Percentiles rank a stretch among this genome's conserved stretches.
These are phyloP conservation scores for Gremmenia infestans DNA, from an alignment of 2,329 filamentous ascomycete species.

Conservation along the genomic window DNA sequence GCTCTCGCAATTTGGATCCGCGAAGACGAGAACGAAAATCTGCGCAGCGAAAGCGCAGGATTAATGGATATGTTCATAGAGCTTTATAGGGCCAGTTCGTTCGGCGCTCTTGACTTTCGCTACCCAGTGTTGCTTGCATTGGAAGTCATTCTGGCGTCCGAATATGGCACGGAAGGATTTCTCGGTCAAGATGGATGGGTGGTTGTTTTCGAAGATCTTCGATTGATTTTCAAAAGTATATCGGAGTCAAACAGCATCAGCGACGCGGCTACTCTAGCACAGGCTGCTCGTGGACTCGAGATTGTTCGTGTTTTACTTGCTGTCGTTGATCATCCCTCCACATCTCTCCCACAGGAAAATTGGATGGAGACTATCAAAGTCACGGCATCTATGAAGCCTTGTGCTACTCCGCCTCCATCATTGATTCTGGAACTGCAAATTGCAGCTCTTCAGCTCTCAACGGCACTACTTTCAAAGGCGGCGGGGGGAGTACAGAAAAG, in stretches of 20 bases:
- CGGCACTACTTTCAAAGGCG: conserved; percentile 46
- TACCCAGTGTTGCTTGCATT: conserved; percentile 54
- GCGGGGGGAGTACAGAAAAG: conserved; percentile 42
- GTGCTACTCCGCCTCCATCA: conserved; percentile 4
- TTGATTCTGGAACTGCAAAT: conserved; percentile 43
- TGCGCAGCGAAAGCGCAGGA: conserved; percentile 46
- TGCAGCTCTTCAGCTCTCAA: conserved; percentile 51
- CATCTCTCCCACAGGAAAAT: conserved; percentile 40
- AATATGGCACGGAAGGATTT: conserved; percentile 37
- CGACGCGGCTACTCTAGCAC: conserved; percentile 23
- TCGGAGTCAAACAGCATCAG: conserved; percentile 2
- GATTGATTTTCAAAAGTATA: conserved; percentile 37
- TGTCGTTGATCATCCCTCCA: conserved; percentile 44
- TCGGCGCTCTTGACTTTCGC: conserved; percentile 45
- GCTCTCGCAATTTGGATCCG: conserved; percentile 61
- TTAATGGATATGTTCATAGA: conserved; percentile 61
- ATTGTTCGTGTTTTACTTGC: conserved; percentile 51
- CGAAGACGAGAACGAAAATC: conserved; percentile 58
- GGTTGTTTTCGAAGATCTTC: conserved; percentile 46
- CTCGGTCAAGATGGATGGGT: conserved; percentile 50
- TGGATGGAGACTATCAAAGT: conserved; percentile 53
- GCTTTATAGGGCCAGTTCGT: conserved; percentile 43
- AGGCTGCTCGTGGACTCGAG: conserved; percentile 47
- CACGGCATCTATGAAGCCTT: conserved; percentile 37
- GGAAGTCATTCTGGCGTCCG: conserved; percentile 49